Evolutionary conservation across 148 eudicot species (phyloP).

Genomic region (Dysphania ambrosioides): DNA sequence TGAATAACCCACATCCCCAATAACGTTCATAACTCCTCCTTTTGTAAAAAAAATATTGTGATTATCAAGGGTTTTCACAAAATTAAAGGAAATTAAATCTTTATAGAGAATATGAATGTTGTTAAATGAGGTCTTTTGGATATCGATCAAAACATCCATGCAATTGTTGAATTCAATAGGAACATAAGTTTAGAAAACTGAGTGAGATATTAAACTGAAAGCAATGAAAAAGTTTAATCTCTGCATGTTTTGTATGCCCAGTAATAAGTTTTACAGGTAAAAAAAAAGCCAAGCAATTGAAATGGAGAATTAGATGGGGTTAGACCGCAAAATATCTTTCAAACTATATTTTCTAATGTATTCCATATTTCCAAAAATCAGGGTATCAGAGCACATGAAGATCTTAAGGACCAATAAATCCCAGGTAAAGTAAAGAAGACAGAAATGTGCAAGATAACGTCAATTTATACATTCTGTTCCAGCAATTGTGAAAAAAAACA

Average conservation of each 20-base stretch:
- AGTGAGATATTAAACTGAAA: too few relatives aligned
- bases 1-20: too few relatives aligned
- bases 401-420: not conserved
- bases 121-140: not conserved
- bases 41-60: too few relatives aligned
- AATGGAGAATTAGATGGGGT: too few relatives aligned
- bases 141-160: not conserved
- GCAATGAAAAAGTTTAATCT: too few relatives aligned
- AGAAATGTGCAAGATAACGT: too few relatives aligned
- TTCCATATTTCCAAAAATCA: not conserved
- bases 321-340: too few relatives aligned
- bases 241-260: not conserved
- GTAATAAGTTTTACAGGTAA: not conserved
- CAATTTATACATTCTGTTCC: not conserved
- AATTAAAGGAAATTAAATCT: not conserved
- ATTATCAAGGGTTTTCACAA: too few relatives aligned
- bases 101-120: not conserved
- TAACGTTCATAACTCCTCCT: too few relatives aligned
- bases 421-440: not conserved
- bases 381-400: not conserved
- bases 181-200: not conserved
- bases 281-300: not conserved
- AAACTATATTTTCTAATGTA: too few relatives aligned
- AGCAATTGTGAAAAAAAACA: not conserved
- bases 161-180: not conserved